A percentile compares a stretch with the other conserved stretches of the same genome.
Conservation (phyloP, 139 green algal genomes). For the Chlorella sorokiniana region DNA sequence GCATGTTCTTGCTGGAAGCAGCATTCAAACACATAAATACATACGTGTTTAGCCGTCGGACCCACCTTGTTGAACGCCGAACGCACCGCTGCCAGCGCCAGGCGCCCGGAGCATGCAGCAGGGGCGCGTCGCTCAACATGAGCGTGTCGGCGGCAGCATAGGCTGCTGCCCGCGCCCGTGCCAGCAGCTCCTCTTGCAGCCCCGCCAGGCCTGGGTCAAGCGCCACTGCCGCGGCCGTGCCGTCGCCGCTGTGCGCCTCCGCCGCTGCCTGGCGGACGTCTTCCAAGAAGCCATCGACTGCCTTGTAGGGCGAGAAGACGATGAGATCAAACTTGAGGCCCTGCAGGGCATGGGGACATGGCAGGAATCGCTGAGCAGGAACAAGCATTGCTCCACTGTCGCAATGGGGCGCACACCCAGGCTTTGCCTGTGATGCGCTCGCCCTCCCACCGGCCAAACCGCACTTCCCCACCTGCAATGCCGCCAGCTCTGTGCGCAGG, state of each 20-base stretch:
- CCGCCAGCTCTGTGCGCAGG: conserved; percentile 52
- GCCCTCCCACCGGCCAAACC: background rate
- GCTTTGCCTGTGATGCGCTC: background rate
- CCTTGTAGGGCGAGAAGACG: conserved; percentile 68
- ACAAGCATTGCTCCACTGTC: background rate
- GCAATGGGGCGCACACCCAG: background rate
- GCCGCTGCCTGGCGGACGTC: conserved; percentile 30
- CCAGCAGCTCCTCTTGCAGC: conserved; percentile 23
- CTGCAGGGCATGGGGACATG: conserved; percentile 48
- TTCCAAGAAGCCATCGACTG: conserved; percentile 66
- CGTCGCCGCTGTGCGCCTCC: conserved; percentile 9
- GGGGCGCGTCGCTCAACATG: conserved; percentile 78
- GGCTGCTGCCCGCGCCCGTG: conserved; percentile 6
- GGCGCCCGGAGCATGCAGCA: conserved; percentile 65
- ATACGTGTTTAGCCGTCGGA: no score
- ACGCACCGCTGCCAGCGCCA: conserved; percentile 61
- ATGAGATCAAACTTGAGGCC: conserved; percentile 84
- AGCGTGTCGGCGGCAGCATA: conserved; percentile 61
- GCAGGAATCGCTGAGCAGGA: background rate
- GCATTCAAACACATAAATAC: no score
- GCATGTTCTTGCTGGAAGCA: no score
- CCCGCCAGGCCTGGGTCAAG: background rate
- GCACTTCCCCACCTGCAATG: conserved; percentile 26
- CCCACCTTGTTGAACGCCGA: conserved; percentile 48
- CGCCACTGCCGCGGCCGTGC: background rate